These are phyloP conservation scores for Phytophthora palmivora DNA, from an alignment of 352 stramenopile species.

Conservation along the genomic window DNA sequence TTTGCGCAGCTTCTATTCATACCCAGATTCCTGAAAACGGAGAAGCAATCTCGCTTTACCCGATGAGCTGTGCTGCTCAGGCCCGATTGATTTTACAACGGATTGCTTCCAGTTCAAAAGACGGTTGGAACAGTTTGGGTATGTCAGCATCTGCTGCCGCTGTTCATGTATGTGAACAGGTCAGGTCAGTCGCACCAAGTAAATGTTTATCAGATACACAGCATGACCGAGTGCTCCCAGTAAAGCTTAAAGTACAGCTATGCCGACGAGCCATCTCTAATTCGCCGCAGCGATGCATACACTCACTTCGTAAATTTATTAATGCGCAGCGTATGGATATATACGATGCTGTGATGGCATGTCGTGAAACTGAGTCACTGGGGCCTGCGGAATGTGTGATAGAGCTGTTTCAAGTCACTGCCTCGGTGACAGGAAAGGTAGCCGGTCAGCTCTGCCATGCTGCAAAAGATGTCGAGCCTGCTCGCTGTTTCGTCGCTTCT, in stretches of 20 bases:
- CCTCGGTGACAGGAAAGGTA: slow-evolving; percentile 4
- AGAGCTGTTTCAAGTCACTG: slow-evolving; percentile 19
- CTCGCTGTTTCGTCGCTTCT: slow-evolving; percentile 43
- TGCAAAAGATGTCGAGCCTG: slow-evolving; percentile 38
- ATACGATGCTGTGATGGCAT: slow-evolving; percentile 27
- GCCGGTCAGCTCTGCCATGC: slow-evolving; percentile 32
- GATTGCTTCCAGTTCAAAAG: not conserved
- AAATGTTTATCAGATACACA: slow-evolving; percentile 43
- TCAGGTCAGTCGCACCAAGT: slow-evolving; percentile 39
- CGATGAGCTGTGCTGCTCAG: slow-evolving; percentile 30
- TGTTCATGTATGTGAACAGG: slow-evolving; percentile 40
- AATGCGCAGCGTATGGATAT: slow-evolving; percentile 33
- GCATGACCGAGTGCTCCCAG: slow-evolving; percentile 31
- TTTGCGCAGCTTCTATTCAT: slow-evolving; percentile 38
- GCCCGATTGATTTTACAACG: slow-evolving; percentile 28
- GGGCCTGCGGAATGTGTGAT: slow-evolving; percentile 33
- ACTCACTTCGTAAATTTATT: slow-evolving; percentile 39
- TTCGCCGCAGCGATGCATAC: slow-evolving; percentile 34
- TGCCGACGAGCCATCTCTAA: slow-evolving; percentile 33
- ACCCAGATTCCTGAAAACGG: not conserved
- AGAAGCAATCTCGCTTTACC: slow-evolving; percentile 9
- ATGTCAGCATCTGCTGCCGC: slow-evolving; percentile 31
- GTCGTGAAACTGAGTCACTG: slow-evolving; percentile 31
- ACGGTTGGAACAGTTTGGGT: slow-evolving; percentile 6
- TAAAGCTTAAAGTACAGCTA: slow-evolving; percentile 31